These are phyloP conservation scores for Elaeis oleifera DNA, from an alignment of 202 grass and related monocot genomes.

Conservation along the genomic window DNA sequence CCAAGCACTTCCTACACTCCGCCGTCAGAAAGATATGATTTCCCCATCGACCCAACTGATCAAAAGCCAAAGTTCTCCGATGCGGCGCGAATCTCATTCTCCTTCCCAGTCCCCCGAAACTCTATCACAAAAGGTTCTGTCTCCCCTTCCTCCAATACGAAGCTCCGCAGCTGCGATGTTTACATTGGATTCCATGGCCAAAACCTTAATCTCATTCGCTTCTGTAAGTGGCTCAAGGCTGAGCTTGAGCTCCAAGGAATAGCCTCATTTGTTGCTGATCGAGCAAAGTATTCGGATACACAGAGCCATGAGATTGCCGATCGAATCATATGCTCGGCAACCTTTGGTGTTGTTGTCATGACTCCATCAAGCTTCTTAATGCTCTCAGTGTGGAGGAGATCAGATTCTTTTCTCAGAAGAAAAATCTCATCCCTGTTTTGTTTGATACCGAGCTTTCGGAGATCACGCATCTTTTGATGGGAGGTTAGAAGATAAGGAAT, in stretches of 20 bases:
- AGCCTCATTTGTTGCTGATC: conserved; percentile 78
- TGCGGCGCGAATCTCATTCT: conserved; percentile 53
- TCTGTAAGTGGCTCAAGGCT: conserved; percentile 94
- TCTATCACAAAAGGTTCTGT: conserved; percentile 70
- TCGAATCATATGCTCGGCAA: conserved; percentile 78
- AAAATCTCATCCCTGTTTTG: conserved; percentile 78
- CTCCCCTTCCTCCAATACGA: conserved; percentile 71
- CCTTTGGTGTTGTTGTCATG: conserved; percentile 68
- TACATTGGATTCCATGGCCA: conserved; percentile 93
- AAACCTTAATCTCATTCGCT: conserved; percentile 56
- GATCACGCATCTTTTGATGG: conserved; percentile 48
- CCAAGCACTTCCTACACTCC: conserved; percentile 79
- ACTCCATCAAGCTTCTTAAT: conserved; percentile 75
- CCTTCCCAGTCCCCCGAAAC: conserved; percentile 80
- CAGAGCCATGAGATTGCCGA: conserved; percentile 89
- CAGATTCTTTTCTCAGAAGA: conserved; percentile 95
- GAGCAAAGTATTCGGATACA: conserved; percentile 75
- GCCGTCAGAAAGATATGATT: conserved; percentile 74
- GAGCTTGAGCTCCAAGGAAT: conserved; percentile 96
- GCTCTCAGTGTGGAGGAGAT: conserved; percentile 88
- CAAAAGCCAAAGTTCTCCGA: conserved; percentile 64
- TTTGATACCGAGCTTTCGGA: conserved; percentile 65
- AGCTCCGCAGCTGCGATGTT: conserved; percentile 84
- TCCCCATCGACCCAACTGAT: conserved; percentile 40
- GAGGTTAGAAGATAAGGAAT: conserved; percentile 82